These are phyloP conservation scores for Cubamyces sp. DNA, from an alignment of 768 basidiomycete species.

Conservation along the genomic window DNA sequence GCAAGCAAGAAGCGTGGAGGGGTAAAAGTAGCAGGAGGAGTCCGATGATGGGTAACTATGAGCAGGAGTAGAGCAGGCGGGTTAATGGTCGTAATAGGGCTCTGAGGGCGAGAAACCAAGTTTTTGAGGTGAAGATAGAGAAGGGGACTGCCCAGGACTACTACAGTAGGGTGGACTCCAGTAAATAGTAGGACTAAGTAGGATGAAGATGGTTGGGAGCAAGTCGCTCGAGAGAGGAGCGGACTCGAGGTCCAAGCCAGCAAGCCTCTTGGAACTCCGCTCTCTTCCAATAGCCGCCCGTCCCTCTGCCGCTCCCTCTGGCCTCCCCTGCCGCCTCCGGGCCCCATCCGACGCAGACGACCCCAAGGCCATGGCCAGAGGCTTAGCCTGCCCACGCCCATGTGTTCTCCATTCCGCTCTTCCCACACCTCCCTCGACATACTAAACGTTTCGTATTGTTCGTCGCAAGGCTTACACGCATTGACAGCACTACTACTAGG, in stretches of 20 bases:
- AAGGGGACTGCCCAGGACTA: constrained; percentile 53
- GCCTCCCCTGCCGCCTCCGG: not conserved
- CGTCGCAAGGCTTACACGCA: not conserved
- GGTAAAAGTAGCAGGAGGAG: constrained; percentile 33
- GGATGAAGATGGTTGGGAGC: constrained; percentile 48
- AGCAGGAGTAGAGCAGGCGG: constrained; percentile 34
- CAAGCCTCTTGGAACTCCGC: constrained; percentile 32
- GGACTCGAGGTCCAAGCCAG: constrained; percentile 10
- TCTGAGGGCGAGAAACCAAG: constrained; percentile 36
- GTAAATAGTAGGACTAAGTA: constrained; percentile 59
- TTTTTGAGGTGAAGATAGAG: constrained; percentile 40
- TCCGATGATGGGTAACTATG: constrained; percentile 44
- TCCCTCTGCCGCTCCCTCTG: constrained; percentile 10
- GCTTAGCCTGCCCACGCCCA: not conserved
- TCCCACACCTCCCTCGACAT: not conserved
- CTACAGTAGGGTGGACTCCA: constrained; percentile 55
- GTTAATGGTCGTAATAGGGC: constrained; percentile 46
- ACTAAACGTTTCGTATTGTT: constrained; percentile 16
- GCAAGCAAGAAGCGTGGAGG: constrained; percentile 36
- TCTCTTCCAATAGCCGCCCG: constrained; percentile 32
- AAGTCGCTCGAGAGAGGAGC: constrained; percentile 31
- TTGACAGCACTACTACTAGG: not conserved
- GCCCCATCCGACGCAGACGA: not conserved
- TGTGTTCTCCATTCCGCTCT: not conserved
- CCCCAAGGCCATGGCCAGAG: not conserved